These are phyloP conservation scores for Penicillium capsulatum DNA, from an alignment of 2,329 filamentous ascomycete species.

Conservation along the genomic window DNA sequence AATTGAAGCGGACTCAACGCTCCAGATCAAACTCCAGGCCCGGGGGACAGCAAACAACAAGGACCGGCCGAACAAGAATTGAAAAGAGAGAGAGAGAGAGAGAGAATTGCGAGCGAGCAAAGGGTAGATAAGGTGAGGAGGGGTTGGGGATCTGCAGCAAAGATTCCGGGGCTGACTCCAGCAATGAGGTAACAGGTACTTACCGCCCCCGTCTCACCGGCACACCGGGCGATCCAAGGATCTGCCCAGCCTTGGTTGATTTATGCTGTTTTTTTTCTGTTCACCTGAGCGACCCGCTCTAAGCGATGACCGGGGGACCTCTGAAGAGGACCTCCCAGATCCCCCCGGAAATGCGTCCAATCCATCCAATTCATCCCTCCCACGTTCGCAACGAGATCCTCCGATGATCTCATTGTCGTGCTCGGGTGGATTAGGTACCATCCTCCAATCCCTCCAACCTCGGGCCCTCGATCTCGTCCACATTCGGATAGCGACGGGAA, in stretches of 20 bases:
- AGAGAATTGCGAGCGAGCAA: conserved; percentile 3
- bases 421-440: conserved; percentile 22
- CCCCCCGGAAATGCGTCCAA: too few relatives aligned
- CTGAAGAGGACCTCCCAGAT: too few relatives aligned
- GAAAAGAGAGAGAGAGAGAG: conserved; percentile 2
- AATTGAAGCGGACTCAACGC: conserved; percentile 16
- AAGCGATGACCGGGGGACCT: too few relatives aligned
- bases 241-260: background rate
- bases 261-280: too few relatives aligned
- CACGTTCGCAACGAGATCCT: conserved; percentile 7
- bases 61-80: conserved; percentile 4
- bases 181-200: conserved; percentile 24
- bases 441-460: conserved; percentile 11
- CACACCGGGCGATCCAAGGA: conserved; percentile 16
- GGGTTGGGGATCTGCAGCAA: conserved; percentile 1
- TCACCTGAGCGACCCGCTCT: too few relatives aligned
- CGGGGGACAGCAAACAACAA: conserved; percentile 19
- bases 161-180: conserved; percentile 12
- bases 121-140: conserved; percentile 11
- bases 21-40: conserved; percentile 20
- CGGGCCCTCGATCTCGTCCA: conserved; percentile 16
- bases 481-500: conserved; percentile 22
- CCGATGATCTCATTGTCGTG: conserved; percentile 15
- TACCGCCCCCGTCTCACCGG: conserved; percentile 22
- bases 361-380: too few relatives aligned